A percentile compares a stretch with the other conserved stretches of the same genome.
Evolutionary conservation across 2,329 filamentous ascomycete species (phyloP).

Genomic region (Nothophaeocryptopus gaeumannii): DNA sequence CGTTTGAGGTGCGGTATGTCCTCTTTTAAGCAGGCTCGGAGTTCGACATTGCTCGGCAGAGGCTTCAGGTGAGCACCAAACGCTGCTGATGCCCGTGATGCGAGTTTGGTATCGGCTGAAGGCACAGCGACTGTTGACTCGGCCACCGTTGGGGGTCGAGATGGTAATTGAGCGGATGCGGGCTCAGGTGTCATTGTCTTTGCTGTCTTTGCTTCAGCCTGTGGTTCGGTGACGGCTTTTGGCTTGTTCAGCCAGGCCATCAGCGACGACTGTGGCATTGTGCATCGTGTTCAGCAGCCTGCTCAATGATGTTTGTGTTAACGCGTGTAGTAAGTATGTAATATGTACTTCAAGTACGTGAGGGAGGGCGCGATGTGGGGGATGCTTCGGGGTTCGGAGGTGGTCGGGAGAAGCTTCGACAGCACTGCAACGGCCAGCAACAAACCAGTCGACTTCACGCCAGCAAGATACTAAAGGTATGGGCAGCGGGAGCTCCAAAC

Average conservation of each 20-base stretch:
- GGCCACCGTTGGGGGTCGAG: no score
- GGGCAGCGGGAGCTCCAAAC: constrained; percentile 63
- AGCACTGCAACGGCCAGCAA: constrained; percentile 17
- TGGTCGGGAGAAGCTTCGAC: constrained; percentile 22
- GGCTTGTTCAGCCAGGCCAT: constrained; percentile 49
- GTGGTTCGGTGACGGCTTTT: constrained; percentile 18
- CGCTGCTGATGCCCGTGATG: neutral
- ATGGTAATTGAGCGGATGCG: neutral
- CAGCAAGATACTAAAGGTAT: constrained; percentile 39
- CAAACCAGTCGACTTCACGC: neutral
- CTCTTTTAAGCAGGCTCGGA: constrained; percentile 52
- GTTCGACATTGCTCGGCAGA: constrained; percentile 50
- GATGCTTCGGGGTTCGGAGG: constrained; percentile 1
- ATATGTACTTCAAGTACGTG: no score
- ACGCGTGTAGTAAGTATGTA: neutral
- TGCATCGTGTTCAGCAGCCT: constrained; percentile 1
- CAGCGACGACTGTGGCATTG: constrained; percentile 47
- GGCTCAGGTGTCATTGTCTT: neutral
- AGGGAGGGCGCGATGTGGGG: no score
- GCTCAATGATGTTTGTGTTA: no score
- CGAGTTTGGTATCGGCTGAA: no score
- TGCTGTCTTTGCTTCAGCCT: constrained; percentile 3
- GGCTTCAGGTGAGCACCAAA: constrained; percentile 11
- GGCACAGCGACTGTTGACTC: no score
- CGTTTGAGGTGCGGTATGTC: constrained; percentile 57